Evolutionary conservation across 2,329 filamentous ascomycete species (phyloP).

Genomic region (Alternaria burnsii): DNA sequence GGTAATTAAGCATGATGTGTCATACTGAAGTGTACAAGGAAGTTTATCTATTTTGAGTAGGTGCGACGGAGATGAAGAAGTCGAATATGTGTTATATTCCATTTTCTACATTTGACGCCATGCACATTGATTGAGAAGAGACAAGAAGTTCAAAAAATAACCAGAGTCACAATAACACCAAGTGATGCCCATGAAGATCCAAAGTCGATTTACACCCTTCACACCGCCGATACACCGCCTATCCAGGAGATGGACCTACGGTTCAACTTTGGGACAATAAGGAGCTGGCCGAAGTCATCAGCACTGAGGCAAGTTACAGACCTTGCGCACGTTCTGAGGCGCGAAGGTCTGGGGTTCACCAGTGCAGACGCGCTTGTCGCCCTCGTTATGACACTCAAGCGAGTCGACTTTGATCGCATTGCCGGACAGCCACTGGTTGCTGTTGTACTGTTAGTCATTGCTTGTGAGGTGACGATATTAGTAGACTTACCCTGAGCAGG

Average conservation of each 20-base stretch:
- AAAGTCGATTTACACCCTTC: background rate
- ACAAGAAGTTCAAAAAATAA: background rate
- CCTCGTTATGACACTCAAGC: constrained; percentile 20
- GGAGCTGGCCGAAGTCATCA: background rate
- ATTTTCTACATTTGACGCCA: background rate
- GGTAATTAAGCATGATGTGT: background rate
- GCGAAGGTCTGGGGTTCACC: constrained; percentile 17
- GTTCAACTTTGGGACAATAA: background rate
- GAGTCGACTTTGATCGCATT: constrained; percentile 25
- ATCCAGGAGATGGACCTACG: background rate
- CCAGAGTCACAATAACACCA: background rate
- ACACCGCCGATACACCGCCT: background rate
- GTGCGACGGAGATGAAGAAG: background rate
- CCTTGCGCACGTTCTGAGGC: constrained; percentile 32
- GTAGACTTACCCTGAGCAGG: constrained; percentile 38
- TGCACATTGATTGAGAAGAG: background rate
- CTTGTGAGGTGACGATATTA: background rate
- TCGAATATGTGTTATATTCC: background rate
- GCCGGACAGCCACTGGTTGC: constrained; percentile 31
- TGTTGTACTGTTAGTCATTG: constrained; percentile 8
- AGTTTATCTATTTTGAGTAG: background rate
- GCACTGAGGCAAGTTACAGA: constrained; percentile 29
- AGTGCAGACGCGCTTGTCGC: constrained; percentile 16
- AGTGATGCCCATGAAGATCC: background rate
- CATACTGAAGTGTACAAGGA: background rate